phyloP scores from a whole-genome alignment of 176 grass and related monocot genomes.

The Aegilops longissima region DNA sequence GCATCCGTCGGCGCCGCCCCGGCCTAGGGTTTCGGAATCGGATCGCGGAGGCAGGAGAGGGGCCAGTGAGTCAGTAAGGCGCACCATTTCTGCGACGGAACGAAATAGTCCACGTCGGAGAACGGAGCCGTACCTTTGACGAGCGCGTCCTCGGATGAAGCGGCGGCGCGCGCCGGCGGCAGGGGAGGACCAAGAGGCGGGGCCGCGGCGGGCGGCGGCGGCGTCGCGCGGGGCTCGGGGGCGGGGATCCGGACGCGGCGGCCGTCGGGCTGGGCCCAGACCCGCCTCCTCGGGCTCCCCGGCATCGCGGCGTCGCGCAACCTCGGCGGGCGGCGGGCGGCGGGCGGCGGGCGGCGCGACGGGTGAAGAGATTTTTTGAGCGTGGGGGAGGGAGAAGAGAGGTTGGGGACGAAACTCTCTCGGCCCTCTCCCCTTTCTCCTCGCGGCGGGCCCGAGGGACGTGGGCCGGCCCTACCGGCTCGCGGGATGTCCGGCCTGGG shows the following conservation, averaged over 20 bases:
- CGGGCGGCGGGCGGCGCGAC: not conserved
- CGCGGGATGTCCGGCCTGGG: not conserved
- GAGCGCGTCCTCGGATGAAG: not conserved
- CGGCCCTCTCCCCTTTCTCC: no score
- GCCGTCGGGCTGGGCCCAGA: constrained; percentile 14
- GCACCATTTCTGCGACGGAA: no score
- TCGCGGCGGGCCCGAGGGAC: not conserved
- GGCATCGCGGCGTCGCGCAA: not conserved
- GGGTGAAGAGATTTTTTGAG: not conserved
- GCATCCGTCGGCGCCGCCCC: no score
- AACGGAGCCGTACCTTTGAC: not conserved
- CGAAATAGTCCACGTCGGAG: no score
- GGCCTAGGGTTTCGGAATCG: no score
- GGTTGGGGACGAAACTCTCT: no score
- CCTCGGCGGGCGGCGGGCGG: not conserved
- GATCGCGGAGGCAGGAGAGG: no score
- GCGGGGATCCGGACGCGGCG: constrained; percentile 34
- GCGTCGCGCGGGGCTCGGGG: not conserved
- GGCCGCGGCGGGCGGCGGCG: not conserved
- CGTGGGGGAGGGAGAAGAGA: no score
- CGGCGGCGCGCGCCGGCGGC: not conserved
- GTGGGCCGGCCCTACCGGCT: not conserved
- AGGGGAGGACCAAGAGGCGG: not conserved
- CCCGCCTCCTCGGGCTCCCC: not conserved
- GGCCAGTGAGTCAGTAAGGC: no score